phyloP scores from a whole-genome alignment of 352 stramenopile species.

The Phytophthora boehmeriae region DNA sequence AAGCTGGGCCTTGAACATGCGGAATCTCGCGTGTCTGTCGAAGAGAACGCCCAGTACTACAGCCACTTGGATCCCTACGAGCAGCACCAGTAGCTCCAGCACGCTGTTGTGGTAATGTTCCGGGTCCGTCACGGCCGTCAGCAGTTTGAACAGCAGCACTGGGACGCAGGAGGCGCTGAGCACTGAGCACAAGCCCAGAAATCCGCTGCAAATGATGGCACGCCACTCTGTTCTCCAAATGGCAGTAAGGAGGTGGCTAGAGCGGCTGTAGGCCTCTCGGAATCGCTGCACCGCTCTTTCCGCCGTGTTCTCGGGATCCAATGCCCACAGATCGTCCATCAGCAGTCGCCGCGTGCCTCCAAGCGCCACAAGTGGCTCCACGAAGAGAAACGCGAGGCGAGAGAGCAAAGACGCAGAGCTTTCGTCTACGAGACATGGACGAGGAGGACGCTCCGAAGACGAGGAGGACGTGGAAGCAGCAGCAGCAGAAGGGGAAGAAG shows the following conservation, averaged over 20 bases:
- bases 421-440: slow-evolving; percentile 15
- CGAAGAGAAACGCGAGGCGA: slow-evolving; percentile 41
- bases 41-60: slow-evolving; percentile 38
- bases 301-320: slow-evolving; percentile 33
- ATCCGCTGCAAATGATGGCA: slow-evolving; percentile 26
- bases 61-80: slow-evolving; percentile 34
- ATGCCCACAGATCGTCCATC: slow-evolving; percentile 40
- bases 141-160: slow-evolving; percentile 38
- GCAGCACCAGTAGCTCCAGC: slow-evolving; percentile 31
- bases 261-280: slow-evolving; percentile 31
- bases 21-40: slow-evolving; percentile 36
- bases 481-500: not conserved
- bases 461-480: not conserved
- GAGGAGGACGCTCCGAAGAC: slow-evolving; percentile 1
- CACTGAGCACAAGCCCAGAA: slow-evolving; percentile 25
- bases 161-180: slow-evolving; percentile 26
- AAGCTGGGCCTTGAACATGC: slow-evolving; percentile 39
- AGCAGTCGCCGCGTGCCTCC: slow-evolving; percentile 21
- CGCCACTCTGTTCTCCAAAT: slow-evolving; percentile 40
- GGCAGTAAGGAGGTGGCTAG: slow-evolving; percentile 13
- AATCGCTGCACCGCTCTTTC: slow-evolving; percentile 31
- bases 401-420: slow-evolving; percentile 30
- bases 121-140: slow-evolving; percentile 33
- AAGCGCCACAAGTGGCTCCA: slow-evolving; percentile 37
- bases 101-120: slow-evolving; percentile 6